Conservation (phyloP, 768 basidiomycete species). For the Termitomyces bulborhizus region DNA sequence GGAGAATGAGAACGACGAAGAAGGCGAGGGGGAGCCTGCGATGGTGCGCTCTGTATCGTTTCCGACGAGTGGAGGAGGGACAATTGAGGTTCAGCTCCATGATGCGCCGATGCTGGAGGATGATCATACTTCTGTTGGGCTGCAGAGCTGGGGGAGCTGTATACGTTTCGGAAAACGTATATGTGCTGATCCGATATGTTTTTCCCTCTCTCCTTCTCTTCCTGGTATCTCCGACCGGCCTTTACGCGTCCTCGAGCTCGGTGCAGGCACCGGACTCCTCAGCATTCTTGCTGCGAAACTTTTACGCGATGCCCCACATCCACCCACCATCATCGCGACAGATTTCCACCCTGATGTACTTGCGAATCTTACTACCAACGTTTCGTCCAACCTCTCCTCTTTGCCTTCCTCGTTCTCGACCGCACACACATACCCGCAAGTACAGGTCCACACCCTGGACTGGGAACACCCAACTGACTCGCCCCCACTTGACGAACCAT, state of each 20-base stretch:
- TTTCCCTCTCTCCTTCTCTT: constrained; percentile 22
- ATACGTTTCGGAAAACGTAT: constrained; percentile 66
- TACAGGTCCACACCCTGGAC: constrained; percentile 51
- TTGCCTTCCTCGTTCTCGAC: constrained; percentile 7
- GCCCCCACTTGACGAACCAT: constrained; percentile 32
- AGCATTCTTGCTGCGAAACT: constrained; percentile 57
- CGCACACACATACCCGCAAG: constrained; percentile 8
- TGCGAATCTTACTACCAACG: constrained; percentile 56
- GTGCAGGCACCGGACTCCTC: constrained; percentile 81
- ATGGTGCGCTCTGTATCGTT: constrained; percentile 53
- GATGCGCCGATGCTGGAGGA: constrained; percentile 58
- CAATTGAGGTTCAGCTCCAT: constrained; percentile 52
- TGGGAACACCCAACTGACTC: constrained; percentile 48
- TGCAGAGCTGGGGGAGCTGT: constrained; percentile 82
- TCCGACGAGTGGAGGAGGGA: constrained; percentile 13
- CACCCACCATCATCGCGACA: constrained; percentile 49
- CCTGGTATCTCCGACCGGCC: constrained; percentile 4
- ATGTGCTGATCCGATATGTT: constrained; percentile 38
- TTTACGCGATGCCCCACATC: constrained; percentile 27
- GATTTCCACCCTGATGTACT: constrained; percentile 79
- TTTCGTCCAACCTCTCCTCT: constrained; percentile 42
- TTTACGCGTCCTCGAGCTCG: constrained; percentile 66
- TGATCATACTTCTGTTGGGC: constrained; percentile 75
- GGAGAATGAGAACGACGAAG: constrained; percentile 24
- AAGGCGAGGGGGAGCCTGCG: constrained; percentile 31